Evolutionary conservation across 257 asterid species (phyloP).

Genomic region (Ilex asprella): DNA sequence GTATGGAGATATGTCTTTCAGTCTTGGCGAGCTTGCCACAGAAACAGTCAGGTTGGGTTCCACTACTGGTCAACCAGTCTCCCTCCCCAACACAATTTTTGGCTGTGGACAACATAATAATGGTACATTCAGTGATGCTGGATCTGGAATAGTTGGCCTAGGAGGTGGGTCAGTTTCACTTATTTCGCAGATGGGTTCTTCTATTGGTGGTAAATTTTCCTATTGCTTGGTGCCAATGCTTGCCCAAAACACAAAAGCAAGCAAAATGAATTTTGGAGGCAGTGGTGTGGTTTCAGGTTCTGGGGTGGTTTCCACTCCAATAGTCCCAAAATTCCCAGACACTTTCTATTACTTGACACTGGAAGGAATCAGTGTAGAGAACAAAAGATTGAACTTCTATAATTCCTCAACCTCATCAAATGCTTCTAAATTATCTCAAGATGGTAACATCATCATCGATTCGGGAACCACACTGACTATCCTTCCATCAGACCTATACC

Average conservation of each 20-base stretch:
- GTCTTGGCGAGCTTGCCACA: slow-evolving; percentile 35
- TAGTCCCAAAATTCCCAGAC: slow-evolving; percentile 10
- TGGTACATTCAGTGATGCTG: slow-evolving; percentile 16
- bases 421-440: neutral
- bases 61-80: slow-evolving; percentile 6
- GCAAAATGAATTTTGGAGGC: slow-evolving; percentile 46
- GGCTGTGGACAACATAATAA: slow-evolving; percentile 51
- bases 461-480: slow-evolving; percentile 51
- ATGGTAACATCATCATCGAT: slow-evolving; percentile 52
- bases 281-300: slow-evolving; percentile 27
- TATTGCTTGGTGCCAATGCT: slow-evolving; percentile 45
- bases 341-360: slow-evolving; percentile 43
- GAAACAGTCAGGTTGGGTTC: slow-evolving; percentile 45
- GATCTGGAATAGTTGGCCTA: slow-evolving; percentile 63
- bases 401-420: neutral
- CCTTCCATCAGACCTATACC: slow-evolving; percentile 27
- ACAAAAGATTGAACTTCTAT: slow-evolving; percentile 9
- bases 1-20: slow-evolving; percentile 36
- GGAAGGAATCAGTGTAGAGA: slow-evolving; percentile 41
- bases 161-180: slow-evolving; percentile 47
- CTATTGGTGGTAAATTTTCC: slow-evolving; percentile 43
- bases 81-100: slow-evolving; percentile 26
- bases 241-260: slow-evolving; percentile 8
- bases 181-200: slow-evolving; percentile 35
- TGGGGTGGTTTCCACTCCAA: slow-evolving; percentile 40